phyloP scores from a whole-genome alignment of 2,329 filamentous ascomycete species.

The Aaosphaeria pasadenensis region DNA sequence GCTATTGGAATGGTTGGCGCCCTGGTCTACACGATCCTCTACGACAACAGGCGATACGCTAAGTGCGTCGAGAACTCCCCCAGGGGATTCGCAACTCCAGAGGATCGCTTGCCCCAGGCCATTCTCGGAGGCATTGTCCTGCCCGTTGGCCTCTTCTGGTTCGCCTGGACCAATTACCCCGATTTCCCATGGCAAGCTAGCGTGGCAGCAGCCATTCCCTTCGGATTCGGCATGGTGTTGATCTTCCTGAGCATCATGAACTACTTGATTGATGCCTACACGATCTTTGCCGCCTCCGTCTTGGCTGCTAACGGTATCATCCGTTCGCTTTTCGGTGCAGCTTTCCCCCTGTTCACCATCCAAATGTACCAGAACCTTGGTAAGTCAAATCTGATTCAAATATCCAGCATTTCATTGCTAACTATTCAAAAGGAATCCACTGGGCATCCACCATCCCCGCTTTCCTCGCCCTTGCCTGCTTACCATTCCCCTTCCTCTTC shows the following conservation, averaged over 20 bases:
- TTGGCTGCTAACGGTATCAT: slow-evolving; percentile 77
- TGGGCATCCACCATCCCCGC: slow-evolving; percentile 74
- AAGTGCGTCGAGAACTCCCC: slow-evolving; percentile 43
- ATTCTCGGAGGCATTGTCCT: slow-evolving; percentile 62
- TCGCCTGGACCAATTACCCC: slow-evolving; percentile 46
- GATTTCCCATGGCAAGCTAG: slow-evolving; percentile 56
- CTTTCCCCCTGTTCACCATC: slow-evolving; percentile 74
- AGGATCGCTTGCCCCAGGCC: slow-evolving; percentile 61
- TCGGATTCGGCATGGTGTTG: slow-evolving; percentile 60
- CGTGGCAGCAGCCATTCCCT: slow-evolving; percentile 51
- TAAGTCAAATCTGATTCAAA: not conserved
- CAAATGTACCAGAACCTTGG: slow-evolving; percentile 53
- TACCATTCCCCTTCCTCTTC: slow-evolving; percentile 74
- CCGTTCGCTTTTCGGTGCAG: slow-evolving; percentile 72
- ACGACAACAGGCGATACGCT: slow-evolving; percentile 35
- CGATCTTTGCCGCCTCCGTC: slow-evolving; percentile 73
- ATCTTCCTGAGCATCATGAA: slow-evolving; percentile 58
- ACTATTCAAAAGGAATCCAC: slow-evolving; percentile 55
- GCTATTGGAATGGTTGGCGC: slow-evolving; percentile 63
- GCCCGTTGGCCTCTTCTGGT: slow-evolving; percentile 49
- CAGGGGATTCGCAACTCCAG: slow-evolving; percentile 60
- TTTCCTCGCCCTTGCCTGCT: slow-evolving; percentile 68
- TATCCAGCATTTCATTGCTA: slow-evolving; percentile 3
- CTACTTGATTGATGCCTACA: slow-evolving; percentile 51
- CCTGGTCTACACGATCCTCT: slow-evolving; percentile 49